Conservation (phyloP, 192 early-diverging fungal genomes). For the Umbelopsis sp. region DNA sequence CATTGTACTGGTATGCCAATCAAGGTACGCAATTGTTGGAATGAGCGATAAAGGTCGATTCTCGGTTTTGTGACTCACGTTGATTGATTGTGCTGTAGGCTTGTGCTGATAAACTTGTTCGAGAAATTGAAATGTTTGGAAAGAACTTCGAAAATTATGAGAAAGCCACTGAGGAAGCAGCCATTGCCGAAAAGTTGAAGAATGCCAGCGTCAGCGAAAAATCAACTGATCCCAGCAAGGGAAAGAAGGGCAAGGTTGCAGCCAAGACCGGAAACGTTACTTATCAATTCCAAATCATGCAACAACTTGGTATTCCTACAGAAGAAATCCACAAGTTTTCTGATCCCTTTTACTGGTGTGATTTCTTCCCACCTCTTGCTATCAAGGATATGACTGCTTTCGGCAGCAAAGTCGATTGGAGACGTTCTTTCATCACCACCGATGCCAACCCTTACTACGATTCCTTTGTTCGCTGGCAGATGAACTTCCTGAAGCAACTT, state of each 20-base stretch:
- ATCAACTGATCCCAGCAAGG: conserved; percentile 63
- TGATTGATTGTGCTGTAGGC: conserved; percentile 50
- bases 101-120: conserved; percentile 83
- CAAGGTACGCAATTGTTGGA: conserved; percentile 58
- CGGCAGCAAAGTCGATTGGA: conserved; percentile 91
- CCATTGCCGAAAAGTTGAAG: conserved; percentile 41
- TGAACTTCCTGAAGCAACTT: conserved; percentile 80
- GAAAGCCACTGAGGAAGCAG: conserved; percentile 38
- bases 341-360: conserved; percentile 88
- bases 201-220: conserved; percentile 46
- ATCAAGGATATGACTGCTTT: conserved; percentile 77
- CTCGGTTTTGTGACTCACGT: background rate
- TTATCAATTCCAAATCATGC: conserved; percentile 99
- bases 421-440: conserved; percentile 96
- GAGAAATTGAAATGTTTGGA: conserved; percentile 86
- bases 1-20: conserved; percentile 99
- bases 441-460: conserved; percentile 98
- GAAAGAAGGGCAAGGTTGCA: conserved; percentile 82
- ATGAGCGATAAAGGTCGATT: background rate
- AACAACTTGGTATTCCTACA: conserved; percentile 78
- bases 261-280: conserved; percentile 83
- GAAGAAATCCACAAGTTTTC: conserved; percentile 94
- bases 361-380: conserved; percentile 91
- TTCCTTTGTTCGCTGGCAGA: conserved; percentile 98
- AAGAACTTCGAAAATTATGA: conserved; percentile 62